Percentiles rank a stretch among this genome's conserved stretches.
Evolutionary conservation across 345 rosid genomes (phyloP).

Genomic region (Balakata baccata): DNA sequence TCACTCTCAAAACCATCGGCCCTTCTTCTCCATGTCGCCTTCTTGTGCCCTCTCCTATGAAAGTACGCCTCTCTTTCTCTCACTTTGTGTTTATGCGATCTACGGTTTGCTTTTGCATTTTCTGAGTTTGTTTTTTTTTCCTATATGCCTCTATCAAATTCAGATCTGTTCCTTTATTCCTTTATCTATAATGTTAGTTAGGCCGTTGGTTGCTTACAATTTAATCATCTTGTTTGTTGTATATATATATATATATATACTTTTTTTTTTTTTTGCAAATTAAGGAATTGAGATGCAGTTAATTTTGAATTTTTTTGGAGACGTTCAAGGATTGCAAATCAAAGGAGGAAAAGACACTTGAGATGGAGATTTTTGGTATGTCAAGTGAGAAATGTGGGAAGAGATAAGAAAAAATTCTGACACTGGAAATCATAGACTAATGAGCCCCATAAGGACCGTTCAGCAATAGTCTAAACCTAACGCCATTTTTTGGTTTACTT

Average conservation of each 20-base stretch:
- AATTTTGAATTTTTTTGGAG: too few species aligned
- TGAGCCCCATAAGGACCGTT: too few species aligned
- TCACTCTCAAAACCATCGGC: constrained; percentile 66
- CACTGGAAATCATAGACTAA: too few species aligned
- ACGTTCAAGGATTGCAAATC: background rate
- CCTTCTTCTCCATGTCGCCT: constrained; percentile 70
- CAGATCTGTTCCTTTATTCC: background rate
- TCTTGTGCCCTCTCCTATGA: constrained; percentile 51
- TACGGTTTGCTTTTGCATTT: constrained; percentile 3
- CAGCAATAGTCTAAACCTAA: background rate
- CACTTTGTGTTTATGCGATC: background rate
- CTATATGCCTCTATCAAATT: background rate
- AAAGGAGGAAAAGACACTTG: too few species aligned
- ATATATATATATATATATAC: too few species aligned
- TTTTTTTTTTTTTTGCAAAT: too few species aligned
- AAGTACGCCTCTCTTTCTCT: constrained; percentile 28
- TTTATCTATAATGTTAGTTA: too few species aligned
- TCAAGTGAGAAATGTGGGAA: background rate
- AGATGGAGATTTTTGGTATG: background rate
- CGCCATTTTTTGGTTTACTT: background rate
- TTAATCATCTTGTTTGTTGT: background rate
- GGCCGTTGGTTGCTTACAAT: background rate
- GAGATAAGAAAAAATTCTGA: background rate
- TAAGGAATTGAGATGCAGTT: background rate
- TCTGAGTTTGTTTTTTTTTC: background rate